Percentiles rank a stretch among this genome's conserved stretches.
These are phyloP conservation scores for Fusarium foetens DNA, from an alignment of 2,329 filamentous ascomycete genomes.

Conservation along the genomic window DNA sequence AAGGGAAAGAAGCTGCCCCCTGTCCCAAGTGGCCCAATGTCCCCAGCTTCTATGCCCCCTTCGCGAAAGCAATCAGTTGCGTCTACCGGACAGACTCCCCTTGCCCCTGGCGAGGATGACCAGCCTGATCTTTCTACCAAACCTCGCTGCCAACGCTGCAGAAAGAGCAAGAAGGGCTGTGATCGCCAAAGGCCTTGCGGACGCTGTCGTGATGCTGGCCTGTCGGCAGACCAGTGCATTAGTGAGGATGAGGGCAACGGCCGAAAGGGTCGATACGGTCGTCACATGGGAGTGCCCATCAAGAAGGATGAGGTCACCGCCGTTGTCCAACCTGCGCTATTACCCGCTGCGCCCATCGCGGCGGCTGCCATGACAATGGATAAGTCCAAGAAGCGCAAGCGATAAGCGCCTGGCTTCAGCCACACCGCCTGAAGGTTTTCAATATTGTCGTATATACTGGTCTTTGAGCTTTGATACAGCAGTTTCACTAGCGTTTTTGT, in stretches of 20 bases:
- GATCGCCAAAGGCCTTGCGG: conserved; percentile 96
- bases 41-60: conserved; percentile 73
- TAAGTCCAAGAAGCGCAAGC: conserved; percentile 72
- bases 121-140: conserved; percentile 93
- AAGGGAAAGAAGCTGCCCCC: conserved; percentile 65
- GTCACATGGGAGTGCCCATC: conserved; percentile 75
- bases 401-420: conserved; percentile 50
- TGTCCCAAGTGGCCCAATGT: conserved; percentile 62
- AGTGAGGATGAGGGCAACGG: conserved; percentile 98
- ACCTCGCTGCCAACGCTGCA: conserved; percentile 95
- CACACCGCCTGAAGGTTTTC: conserved; percentile 1
- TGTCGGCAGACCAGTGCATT: conserved; percentile 91
- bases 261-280: conserved; percentile 89
- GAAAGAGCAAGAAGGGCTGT: conserved; percentile 99
- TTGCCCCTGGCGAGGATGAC: conserved; percentile 79
- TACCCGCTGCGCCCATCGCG: conserved; percentile 58
- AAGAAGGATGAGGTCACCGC: conserved; percentile 64
- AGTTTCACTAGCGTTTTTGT: conserved; percentile 21
- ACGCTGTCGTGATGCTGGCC: conserved; percentile 94
- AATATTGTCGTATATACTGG: conserved; percentile 22
- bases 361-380: conserved; percentile 53
- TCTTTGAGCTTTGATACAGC: conserved; percentile 18
- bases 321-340: conserved; percentile 52
- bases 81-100: conserved; percentile 61
- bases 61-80: conserved; percentile 80